Evolutionary conservation across 2,329 filamentous ascomycete species (phyloP).

Genomic region (Penicillium sp.): DNA sequence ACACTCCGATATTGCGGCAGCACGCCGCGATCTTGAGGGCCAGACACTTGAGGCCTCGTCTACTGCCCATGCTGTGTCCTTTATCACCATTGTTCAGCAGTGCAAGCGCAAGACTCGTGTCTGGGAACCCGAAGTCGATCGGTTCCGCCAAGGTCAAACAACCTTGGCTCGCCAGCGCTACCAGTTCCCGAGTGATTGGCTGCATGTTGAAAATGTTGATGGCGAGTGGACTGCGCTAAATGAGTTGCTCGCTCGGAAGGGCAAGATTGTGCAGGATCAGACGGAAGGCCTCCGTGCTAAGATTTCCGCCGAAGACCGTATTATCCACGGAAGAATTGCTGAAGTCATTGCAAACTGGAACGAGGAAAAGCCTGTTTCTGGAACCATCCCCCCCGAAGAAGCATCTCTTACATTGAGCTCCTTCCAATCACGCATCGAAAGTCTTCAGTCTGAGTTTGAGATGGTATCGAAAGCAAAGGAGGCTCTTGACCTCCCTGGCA

Average conservation of each 20-base stretch:
- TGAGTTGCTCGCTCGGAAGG: constrained; percentile 84
- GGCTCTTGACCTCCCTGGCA: constrained; percentile 80
- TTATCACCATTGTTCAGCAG: constrained; percentile 95
- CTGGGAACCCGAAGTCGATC: constrained; percentile 93
- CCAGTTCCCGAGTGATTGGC: constrained; percentile 88
- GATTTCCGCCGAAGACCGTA: constrained; percentile 86
- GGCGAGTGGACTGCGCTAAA: constrained; percentile 92
- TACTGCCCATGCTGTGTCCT: constrained; percentile 93
- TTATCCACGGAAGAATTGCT: constrained; percentile 79
- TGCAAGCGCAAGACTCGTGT: constrained; percentile 89
- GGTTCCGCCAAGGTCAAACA: constrained; percentile 91
- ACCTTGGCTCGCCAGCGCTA: constrained; percentile 87
- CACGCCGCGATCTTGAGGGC: constrained; percentile 80
- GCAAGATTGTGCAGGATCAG: constrained; percentile 93
- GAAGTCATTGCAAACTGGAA: constrained; percentile 87
- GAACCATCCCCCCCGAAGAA: constrained; percentile 82
- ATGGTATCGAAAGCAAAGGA: constrained; percentile 97
- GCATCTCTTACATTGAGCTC: constrained; percentile 73
- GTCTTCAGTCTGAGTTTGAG: constrained; percentile 77
- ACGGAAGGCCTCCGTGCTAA: constrained; percentile 91
- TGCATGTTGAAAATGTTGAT: constrained; percentile 92
- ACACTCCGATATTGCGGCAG: constrained; percentile 84
- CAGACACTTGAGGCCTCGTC: constrained; percentile 91
- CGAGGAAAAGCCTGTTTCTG: constrained; percentile 93
- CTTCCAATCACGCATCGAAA: constrained; percentile 80